Evolutionary conservation across 1,284 basidiomycete species (phyloP), one percentile per base, ranked within the genome.

Genomic region (Coniophora puteana): DNA sequence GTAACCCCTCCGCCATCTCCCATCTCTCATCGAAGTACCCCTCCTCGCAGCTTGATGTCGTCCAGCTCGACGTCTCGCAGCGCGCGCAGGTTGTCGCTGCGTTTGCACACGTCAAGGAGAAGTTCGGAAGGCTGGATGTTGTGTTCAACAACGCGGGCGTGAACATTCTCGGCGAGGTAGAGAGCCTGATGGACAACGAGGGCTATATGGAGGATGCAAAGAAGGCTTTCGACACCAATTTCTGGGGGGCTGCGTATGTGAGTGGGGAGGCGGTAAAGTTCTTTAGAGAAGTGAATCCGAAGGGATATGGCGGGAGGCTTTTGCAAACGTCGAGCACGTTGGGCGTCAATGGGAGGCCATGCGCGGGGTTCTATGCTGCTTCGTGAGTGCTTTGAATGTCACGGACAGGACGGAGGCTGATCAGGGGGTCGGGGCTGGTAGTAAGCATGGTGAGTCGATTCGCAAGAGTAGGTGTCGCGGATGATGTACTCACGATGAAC

Each of bases 71-170:
- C 49, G 62, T 69, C 33, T 60, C 52, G 21, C 42, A 56, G 5
- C 40, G 41, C 8, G 40, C 43, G 5, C 54, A 64, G n/a, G 55
- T 65, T 17, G 34, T 31, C 2, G 48, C 32, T 2, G 69, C 66
- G 2, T 72, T 74, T 32, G 50, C 52, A 4, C 47, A 48, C 11
- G 59, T 63, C 5, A 53, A 57, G 36, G 44, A 45, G 1, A 42
- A 47, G n/a, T 72, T 71, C 45, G 71, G 67, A 6, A 57, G 65
- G 13, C 41, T 71, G 17, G 68, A 72, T 37, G 54, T 67, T 36
- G 65, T 69, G 3, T 57, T 62, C 41, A 69, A 66, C 52, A 70
- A 67, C 38, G 66, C 66, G 5, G 33, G 33, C 17, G 8, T 20
- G 10, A 20, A 20, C 8, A 21, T 35, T 17, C 7, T 35, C 6